These are phyloP conservation scores for Exophiala alcalophila DNA, from an alignment of 2,329 filamentous ascomycete species.

Conservation along the genomic window DNA sequence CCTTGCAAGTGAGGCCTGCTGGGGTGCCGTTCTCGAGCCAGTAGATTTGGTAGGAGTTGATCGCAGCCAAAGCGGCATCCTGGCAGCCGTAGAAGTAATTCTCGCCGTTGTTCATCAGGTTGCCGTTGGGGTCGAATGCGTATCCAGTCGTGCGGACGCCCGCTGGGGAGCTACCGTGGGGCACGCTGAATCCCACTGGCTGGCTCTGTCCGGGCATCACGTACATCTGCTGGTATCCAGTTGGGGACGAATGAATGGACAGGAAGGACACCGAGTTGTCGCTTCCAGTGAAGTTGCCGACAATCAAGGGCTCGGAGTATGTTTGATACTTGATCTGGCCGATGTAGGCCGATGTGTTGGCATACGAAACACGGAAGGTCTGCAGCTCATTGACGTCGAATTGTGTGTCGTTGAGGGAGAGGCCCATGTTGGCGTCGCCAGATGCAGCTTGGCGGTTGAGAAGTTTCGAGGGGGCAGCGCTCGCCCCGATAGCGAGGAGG, in stretches of 20 bases:
- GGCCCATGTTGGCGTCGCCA: constrained; percentile 2
- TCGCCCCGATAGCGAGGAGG: neutral
- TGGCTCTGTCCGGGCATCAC: constrained; percentile 4
- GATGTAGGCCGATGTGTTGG: constrained; percentile 20
- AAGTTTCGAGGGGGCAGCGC: neutral
- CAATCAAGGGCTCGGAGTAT: constrained; percentile 15
- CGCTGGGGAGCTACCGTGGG: constrained; percentile 10
- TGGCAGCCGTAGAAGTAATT: constrained; percentile 19
- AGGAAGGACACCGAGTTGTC: constrained; percentile 11
- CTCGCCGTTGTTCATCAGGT: constrained; percentile 5
- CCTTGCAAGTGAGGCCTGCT: constrained; percentile 4
- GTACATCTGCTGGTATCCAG: constrained; percentile 17
- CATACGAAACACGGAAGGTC: constrained; percentile 16
- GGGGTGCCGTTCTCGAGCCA: constrained; percentile 9
- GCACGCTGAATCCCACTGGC: constrained; percentile 17
- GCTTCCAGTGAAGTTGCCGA: constrained; percentile 1
- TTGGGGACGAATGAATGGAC: constrained; percentile 16
- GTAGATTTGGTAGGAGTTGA: constrained; percentile 16
- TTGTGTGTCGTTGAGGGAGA: constrained; percentile 1
- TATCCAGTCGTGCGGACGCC: constrained; percentile 11
- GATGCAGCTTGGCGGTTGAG: neutral
- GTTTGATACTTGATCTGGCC: constrained; percentile 18
- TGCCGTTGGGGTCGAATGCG: constrained; percentile 5
- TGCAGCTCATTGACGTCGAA: constrained; percentile 19
- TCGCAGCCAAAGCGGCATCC: constrained; percentile 2